Evolutionary conservation across 139 green algal species (phyloP).

Genomic region (Zygnema circumcarinatum): DNA sequence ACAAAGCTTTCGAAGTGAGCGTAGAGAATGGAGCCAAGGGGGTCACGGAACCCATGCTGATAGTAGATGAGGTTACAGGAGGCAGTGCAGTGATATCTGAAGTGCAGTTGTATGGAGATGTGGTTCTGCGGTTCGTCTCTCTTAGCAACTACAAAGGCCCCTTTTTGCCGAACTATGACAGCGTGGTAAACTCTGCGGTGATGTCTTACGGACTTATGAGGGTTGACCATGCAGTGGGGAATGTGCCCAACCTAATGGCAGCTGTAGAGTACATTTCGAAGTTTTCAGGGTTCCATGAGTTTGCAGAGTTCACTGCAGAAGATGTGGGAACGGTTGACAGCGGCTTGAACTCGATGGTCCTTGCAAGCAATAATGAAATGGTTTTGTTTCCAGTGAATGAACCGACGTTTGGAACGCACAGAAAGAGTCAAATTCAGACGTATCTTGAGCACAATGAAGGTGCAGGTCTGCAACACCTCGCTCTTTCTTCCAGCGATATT

Average conservation of each 20-base stretch:
- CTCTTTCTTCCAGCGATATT: slow-evolving; percentile 94
- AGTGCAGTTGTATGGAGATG: slow-evolving; percentile 92
- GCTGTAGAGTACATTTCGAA: slow-evolving; percentile 84
- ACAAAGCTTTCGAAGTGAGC: slow-evolving; percentile 73
- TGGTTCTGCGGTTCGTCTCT: slow-evolving; percentile 79
- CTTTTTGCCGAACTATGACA: slow-evolving; percentile 82
- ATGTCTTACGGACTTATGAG: slow-evolving; percentile 60
- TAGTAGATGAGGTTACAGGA: slow-evolving; percentile 60
- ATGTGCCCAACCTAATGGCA: slow-evolving; percentile 82
- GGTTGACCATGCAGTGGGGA: slow-evolving; percentile 96
- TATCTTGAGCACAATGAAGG: slow-evolving; percentile 98
- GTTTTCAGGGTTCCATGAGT: slow-evolving; percentile 94
- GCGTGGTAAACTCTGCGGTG: slow-evolving; percentile 43
- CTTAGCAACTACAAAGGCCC: slow-evolving; percentile 63
- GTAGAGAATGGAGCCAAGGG: slow-evolving; percentile 75
- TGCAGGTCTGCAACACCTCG: slow-evolving; percentile 95
- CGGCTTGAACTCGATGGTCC: slow-evolving; percentile 72
- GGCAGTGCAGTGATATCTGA: slow-evolving; percentile 71
- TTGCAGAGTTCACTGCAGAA: slow-evolving; percentile 95
- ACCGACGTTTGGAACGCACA: slow-evolving; percentile 46
- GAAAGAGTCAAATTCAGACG: slow-evolving; percentile 77
- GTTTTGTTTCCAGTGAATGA: slow-evolving; percentile 92
- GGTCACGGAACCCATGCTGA: slow-evolving; percentile 69
- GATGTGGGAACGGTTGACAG: slow-evolving; percentile 91
- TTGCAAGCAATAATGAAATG: slow-evolving; percentile 93